phyloP scores from a whole-genome alignment of 257 asterid species.

The Solanum medicagineum region DNA sequence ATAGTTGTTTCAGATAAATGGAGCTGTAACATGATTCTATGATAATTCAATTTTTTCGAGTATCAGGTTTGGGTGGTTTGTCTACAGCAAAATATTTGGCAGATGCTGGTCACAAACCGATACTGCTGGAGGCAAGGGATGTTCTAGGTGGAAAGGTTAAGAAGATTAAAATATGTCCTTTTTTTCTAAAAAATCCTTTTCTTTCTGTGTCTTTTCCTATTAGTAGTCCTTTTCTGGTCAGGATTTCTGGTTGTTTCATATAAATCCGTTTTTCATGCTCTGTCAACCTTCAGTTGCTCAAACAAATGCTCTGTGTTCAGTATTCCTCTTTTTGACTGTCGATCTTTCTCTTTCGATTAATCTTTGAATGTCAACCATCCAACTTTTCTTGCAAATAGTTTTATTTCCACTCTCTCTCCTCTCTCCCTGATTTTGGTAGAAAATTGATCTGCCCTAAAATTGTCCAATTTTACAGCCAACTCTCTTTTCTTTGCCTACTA shows the following conservation, averaged over 20 bases:
- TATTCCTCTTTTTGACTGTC: not conserved
- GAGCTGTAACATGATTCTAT: not conserved
- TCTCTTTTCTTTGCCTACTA: too few relatives aligned
- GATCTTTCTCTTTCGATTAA: not conserved
- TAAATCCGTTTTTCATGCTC: not conserved
- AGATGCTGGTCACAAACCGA: conserved; percentile 96
- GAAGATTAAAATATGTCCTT: not conserved
- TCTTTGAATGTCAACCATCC: not conserved
- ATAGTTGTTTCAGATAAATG: not conserved
- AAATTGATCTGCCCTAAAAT: not conserved
- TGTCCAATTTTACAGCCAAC: too few relatives aligned
- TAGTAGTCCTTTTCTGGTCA: not conserved
- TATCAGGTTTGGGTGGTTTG: conserved; percentile 83
- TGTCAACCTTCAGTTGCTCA: not conserved
- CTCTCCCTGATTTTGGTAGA: not conserved
- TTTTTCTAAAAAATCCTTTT: not conserved
- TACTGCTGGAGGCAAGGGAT: conserved; percentile 86
- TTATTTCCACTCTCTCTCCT: not conserved
- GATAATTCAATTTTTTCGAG: not conserved
- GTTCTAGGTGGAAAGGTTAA: conserved; percentile 93
- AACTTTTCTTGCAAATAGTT: not conserved
- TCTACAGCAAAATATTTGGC: conserved; percentile 96
- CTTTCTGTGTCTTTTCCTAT: not conserved
- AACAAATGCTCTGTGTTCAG: not conserved
- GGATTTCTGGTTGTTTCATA: not conserved